Evolutionary conservation across 768 basidiomycete genomes (phyloP), one percentile per base, ranked within the genome.

Genomic region (Serendipita indica): DNA sequence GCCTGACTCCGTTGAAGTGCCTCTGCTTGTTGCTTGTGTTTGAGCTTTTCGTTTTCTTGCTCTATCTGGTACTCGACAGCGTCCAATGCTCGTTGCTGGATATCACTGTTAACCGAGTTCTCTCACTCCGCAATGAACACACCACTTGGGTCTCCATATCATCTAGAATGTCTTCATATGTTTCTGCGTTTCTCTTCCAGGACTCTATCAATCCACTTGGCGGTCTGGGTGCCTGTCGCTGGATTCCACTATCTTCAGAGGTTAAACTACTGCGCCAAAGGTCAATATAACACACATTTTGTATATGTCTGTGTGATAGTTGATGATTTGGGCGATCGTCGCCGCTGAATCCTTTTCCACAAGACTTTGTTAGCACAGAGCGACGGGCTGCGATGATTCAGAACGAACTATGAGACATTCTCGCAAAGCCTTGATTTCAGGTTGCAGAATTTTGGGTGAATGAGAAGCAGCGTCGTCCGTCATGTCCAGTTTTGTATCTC

Each of bases 41-140:
- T 54, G 7, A 33, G 10, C 22, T 30, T 54, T 30, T 54, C 49
- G n/a, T n/a, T 10, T 54, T 54, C 49, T 54, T 20, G 49, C 32
- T 54, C 49, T 4, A 54, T 54, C n/a, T 54, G 49, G 49, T 54
- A 20, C 32, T 54, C 49, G 22, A 54, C 49, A n/a, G 49, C 49
- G 4, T 18, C 49, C 4, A 54, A 18, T 4, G 49, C 49, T 27
- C 49, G 49, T 54, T 33, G 20, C 49, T 54, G 49, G 25, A 30
- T 25, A 20, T 10, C 10, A 33, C 7, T n/a, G n/a, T 18, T 43
- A 5, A n/a, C n/a, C 5, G n/a, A 43, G 41, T 5, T 25, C 5
- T 7, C 18, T 7, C 27, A n/a, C 41, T 5, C 1, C 27, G n/a
- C 41, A 54, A 28, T 7, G 35, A 4, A 30, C 49, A 22, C 25